Conservation (phyloP, 1,139 yeast species). For the Magnusiomyces sp. region DNA sequence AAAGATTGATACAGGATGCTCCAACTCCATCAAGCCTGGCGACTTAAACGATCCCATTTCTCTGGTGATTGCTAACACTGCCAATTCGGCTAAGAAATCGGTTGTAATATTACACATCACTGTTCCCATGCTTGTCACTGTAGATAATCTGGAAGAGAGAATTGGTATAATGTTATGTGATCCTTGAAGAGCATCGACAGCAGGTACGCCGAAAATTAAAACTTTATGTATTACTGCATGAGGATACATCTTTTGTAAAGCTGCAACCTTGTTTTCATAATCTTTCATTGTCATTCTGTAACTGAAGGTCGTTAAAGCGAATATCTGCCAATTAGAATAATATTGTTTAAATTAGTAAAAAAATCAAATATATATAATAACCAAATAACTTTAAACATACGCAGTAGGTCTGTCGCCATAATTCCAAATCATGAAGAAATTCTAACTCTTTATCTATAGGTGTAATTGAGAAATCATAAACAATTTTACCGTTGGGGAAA, state of each 20-base stretch:
- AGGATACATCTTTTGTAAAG: constrained; percentile 42
- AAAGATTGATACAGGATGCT: constrained; percentile 13
- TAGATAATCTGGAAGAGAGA: constrained; percentile 25
- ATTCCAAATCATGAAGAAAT: constrained; percentile 81
- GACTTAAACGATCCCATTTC: constrained; percentile 31
- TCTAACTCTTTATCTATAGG: constrained; percentile 49
- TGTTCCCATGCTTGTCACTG: constrained; percentile 48
- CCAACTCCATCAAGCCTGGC: constrained; percentile 28
- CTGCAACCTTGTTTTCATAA: constrained; percentile 28
- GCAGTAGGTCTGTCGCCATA: constrained; percentile 51
- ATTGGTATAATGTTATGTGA: constrained; percentile 27
- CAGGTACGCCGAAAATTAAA: constrained; percentile 51
- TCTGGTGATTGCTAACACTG: constrained; percentile 46
- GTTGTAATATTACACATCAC: constrained; percentile 65
- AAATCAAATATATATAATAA: constrained; percentile 28
- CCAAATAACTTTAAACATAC: constrained; percentile 6
- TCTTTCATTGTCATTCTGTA: constrained; percentile 28
- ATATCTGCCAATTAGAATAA: constrained; percentile 28
- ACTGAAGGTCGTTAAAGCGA: constrained; percentile 52
- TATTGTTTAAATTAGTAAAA: constrained; percentile 24
- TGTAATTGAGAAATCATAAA: constrained; percentile 47
- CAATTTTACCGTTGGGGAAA: constrained; percentile 66
- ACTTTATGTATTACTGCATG: constrained; percentile 56
- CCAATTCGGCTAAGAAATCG: constrained; percentile 54
- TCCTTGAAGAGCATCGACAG: constrained; percentile 20